Evolutionary conservation across 306 rosid species (phyloP).

Genomic region (Quercus rubra): DNA sequence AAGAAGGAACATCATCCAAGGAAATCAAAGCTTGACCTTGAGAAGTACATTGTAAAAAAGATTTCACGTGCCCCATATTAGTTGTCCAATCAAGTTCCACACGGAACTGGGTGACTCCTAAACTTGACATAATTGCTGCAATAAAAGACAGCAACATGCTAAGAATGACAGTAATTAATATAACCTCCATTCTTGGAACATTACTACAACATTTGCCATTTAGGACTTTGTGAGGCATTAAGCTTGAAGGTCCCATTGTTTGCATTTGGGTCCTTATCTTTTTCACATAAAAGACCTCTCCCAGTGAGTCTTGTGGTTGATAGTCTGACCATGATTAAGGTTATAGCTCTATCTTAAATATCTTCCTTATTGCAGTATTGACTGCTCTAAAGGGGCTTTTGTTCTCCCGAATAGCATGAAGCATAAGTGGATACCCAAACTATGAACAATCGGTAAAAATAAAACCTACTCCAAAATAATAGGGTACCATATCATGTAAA

Average conservation of each 20-base stretch:
- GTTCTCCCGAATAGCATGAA: neutral
- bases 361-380: neutral
- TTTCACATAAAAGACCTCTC: neutral
- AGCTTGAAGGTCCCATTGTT: neutral
- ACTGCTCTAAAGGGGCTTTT: neutral
- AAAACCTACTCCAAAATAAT: neutral
- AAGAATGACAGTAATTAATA: neutral
- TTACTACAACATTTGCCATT: neutral
- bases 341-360: neutral
- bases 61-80: neutral
- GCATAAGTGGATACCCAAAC: neutral
- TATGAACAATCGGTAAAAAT: neutral
- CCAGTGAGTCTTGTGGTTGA: neutral
- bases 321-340: neutral
- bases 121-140: neutral
- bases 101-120: neutral
- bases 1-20: neutral
- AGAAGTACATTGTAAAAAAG: neutral
- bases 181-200: neutral
- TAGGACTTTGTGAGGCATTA: neutral
- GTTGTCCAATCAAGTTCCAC: neutral
- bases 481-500: conserved; percentile 9
- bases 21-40: neutral
- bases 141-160: neutral
- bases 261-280: neutral